Percentiles rank a stretch among this genome's conserved stretches.
These are phyloP conservation scores for Albophoma yamanashiensis DNA, from an alignment of 2,329 filamentous ascomycete genomes.

Conservation along the genomic window DNA sequence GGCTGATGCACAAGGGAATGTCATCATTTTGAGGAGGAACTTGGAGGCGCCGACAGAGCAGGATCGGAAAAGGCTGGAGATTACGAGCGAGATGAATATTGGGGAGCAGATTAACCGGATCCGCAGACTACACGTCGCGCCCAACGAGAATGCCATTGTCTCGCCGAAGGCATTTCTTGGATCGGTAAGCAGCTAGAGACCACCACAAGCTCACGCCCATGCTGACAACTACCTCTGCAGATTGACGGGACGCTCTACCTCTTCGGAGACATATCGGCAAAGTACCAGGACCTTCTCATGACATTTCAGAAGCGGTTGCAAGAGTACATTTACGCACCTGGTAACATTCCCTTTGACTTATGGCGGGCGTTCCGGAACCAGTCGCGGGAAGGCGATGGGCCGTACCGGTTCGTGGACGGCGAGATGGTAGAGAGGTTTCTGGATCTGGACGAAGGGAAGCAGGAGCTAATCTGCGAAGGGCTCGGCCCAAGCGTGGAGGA, in stretches of 20 bases:
- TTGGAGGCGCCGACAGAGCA: constrained; percentile 60
- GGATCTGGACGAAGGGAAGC: constrained; percentile 50
- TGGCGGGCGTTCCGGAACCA: constrained; percentile 77
- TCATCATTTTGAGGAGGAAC: constrained; percentile 71
- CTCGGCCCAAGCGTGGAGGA: constrained; percentile 51
- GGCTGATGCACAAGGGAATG: constrained; percentile 78
- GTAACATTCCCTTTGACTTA: constrained; percentile 62
- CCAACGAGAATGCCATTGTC: constrained; percentile 55
- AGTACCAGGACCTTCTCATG: constrained; percentile 70
- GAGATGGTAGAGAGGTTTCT: constrained; percentile 83
- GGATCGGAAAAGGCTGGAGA: constrained; percentile 58
- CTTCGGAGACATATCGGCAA: constrained; percentile 65
- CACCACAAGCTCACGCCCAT: background rate
- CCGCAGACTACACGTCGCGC: constrained; percentile 57
- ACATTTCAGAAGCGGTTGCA: constrained; percentile 66
- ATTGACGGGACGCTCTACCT: constrained; percentile 88
- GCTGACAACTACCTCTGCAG: constrained; percentile 29
- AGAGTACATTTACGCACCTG: constrained; percentile 54
- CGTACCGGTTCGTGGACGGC: constrained; percentile 83
- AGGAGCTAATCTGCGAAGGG: constrained; percentile 41
- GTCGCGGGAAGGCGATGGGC: constrained; percentile 63
- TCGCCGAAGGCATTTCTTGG: constrained; percentile 77
- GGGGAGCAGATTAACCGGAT: constrained; percentile 94
- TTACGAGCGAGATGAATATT: constrained; percentile 72
- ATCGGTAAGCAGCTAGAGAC: constrained; percentile 50